Conservation (phyloP, 1,284 basidiomycete genomes). For the Fomitopsis palustris region DNA sequence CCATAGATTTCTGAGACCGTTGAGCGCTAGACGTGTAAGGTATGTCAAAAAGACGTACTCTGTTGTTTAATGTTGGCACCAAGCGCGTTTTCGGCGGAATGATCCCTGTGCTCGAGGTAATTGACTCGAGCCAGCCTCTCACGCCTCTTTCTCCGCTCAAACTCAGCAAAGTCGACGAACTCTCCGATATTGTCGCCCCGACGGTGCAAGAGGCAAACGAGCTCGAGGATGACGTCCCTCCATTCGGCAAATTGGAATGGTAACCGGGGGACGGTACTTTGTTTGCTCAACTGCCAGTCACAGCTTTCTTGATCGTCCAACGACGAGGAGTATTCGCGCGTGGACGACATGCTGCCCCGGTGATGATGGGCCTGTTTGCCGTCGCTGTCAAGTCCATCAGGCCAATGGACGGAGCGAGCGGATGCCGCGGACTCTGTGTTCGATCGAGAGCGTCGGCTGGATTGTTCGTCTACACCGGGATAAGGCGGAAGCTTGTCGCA, state of each 20-base stretch:
- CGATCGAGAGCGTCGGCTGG: not conserved
- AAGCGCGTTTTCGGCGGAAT: not conserved
- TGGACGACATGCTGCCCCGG: conserved; percentile 2
- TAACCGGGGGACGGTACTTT: conserved; percentile 1
- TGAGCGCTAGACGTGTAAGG: not conserved
- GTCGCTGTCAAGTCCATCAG: not conserved
- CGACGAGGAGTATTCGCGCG: not conserved
- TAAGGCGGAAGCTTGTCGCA: conserved; percentile 23
- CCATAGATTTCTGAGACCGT: conserved; percentile 43
- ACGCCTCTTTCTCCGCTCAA: conserved; percentile 31
- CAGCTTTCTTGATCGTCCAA: not conserved
- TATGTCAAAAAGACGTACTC: not conserved
- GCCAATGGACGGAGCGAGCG: not conserved
- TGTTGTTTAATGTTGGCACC: not conserved
- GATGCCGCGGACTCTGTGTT: not conserved
- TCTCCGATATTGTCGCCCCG: conserved; percentile 23
- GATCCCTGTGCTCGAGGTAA: not conserved
- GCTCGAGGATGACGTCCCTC: conserved; percentile 16
- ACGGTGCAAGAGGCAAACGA: conserved; percentile 18
- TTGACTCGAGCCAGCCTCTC: conserved; percentile 1
- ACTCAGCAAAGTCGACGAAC: conserved; percentile 32
- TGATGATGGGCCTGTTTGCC: conserved; percentile 9
- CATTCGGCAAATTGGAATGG: conserved; percentile 19
- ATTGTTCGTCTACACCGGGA: not conserved
- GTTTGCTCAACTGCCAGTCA: conserved; percentile 7